A percentile compares a stretch with the other conserved stretches of the same genome.
Conservation (phyloP, 2,329 filamentous ascomycete genomes). For the Nigrospora oryzae region DNA sequence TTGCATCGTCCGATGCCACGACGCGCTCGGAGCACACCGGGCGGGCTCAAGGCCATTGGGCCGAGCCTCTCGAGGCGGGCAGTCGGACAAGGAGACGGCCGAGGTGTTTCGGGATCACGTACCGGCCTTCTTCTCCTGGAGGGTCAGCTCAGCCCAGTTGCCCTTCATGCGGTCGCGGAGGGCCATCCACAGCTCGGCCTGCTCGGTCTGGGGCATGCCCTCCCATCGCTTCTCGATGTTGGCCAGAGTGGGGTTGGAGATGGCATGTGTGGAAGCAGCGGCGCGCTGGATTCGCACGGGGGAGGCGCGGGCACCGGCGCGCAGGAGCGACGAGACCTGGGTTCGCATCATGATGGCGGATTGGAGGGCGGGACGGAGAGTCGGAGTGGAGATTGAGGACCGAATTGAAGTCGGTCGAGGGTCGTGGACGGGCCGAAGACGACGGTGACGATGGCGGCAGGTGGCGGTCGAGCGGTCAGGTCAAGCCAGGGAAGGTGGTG, state of each 20-base stretch:
- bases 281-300: constrained; percentile 34
- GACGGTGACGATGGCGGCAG: background rate
- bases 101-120: constrained; percentile 35
- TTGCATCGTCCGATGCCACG: too few relatives aligned
- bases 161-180: constrained; percentile 98
- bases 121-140: constrained; percentile 99
- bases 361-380: constrained; percentile 3
- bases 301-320: constrained; percentile 31
- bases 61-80: background rate
- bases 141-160: constrained; percentile 89
- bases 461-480: too few relatives aligned
- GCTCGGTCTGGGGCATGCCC: constrained; percentile 93
- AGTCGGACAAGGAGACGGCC: constrained; percentile 1
- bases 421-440: background rate
- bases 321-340: constrained; percentile 42
- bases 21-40: too few relatives aligned
- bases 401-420: constrained; percentile 10
- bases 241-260: constrained; percentile 94
- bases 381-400: constrained; percentile 15
- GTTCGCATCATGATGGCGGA: constrained; percentile 43
- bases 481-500: too few relatives aligned
- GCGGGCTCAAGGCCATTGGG: too few relatives aligned
- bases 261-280: constrained; percentile 72
- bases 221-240: constrained; percentile 99
- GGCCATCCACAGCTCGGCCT: constrained; percentile 98